Evolutionary conservation across 1,139 yeast species (phyloP).

Genomic region (Geotrichum fermentans): DNA sequence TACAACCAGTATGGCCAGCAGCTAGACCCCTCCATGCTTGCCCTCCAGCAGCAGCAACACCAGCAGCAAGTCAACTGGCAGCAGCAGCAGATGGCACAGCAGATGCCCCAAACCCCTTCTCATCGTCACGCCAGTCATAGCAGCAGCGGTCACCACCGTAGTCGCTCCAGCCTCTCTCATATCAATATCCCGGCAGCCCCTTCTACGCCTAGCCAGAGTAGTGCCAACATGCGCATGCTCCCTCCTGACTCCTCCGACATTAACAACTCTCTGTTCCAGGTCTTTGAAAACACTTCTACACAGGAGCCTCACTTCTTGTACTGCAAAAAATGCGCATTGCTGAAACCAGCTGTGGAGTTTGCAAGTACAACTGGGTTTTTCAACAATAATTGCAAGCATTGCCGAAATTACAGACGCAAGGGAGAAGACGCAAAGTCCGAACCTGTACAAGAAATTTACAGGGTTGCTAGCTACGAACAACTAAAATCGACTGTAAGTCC

Average conservation of each 20-base stretch:
- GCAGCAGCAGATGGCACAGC: conserved; percentile 4
- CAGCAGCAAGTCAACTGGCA: conserved; percentile 10
- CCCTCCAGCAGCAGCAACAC: conserved; percentile 10
- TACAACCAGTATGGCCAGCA: conserved; percentile 8
- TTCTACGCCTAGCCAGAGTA: not conserved
- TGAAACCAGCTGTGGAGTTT: conserved; percentile 19
- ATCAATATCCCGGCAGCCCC: conserved; percentile 9
- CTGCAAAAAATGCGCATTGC: conserved; percentile 19
- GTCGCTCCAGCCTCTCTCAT: conserved; percentile 4
- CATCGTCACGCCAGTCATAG: too few species aligned
- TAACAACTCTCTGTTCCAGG: conserved; percentile 15
- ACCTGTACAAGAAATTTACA: conserved; percentile 17
- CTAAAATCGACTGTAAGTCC: conserved; percentile 10
- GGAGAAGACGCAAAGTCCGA: conserved; percentile 19
- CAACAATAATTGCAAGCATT: conserved; percentile 19
- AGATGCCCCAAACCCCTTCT: not conserved
- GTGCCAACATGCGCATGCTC: conserved; percentile 2
- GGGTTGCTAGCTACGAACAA: conserved; percentile 15
- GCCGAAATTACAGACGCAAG: conserved; percentile 19
- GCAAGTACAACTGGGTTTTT: conserved; percentile 20
- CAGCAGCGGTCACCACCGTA: conserved; percentile 5
- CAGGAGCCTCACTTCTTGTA: conserved; percentile 17
- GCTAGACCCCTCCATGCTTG: conserved; percentile 6
- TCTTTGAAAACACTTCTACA: conserved; percentile 16
- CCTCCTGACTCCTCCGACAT: conserved; percentile 7